Evolutionary conservation across 441 rosid genomes (phyloP), one percentile per base, ranked within the genome.

Genomic region (Melastoma candidum): DNA sequence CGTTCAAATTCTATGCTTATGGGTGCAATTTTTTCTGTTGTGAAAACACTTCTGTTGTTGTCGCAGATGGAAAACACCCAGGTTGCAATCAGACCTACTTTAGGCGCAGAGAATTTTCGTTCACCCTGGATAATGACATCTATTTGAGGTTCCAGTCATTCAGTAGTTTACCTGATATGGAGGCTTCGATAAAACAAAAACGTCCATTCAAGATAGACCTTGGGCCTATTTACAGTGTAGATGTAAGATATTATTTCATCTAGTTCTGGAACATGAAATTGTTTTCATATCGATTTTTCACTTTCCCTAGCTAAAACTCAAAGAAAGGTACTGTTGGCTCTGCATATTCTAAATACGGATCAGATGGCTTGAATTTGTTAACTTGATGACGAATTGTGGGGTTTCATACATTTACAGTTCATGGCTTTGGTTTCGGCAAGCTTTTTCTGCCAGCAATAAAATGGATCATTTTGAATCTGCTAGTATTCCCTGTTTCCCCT

Each of bases 21-120:
- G 32, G 24, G 44, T 51, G n/a, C 13, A 1, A 8, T 7, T 57
- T 44, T 26, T 24, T 45, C 41, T 9, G 48, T 3, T 58, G 17
- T 49, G 17, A n/a, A n/a, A 26, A 44, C 57, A 1, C 58, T 49
- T 59, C 29, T 51, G 51, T 72, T 60, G 61, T 11, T 54, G 25
- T 8, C 22, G 48, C 72, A 92, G 98, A 92, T 73, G 95, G 95
- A 66, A 88, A 82, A 72, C 98, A 88, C 75, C 95, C 95, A 47
- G 97, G 77, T 45, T 92, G 97, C 48, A 95, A 92, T 64, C 75
- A 67, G 26, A 79, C 77, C 51, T 88, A 81, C 74, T 61, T 82
- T 54, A 80, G 82, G 53, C 72, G 95, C 51, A 82, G 97, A 67
- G 98, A 92, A 51, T 84, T 88, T 67, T 84, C 98, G 3, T 85